phyloP scores from a whole-genome alignment of 768 basidiomycete species.

The Agaricus subrufescens region DNA sequence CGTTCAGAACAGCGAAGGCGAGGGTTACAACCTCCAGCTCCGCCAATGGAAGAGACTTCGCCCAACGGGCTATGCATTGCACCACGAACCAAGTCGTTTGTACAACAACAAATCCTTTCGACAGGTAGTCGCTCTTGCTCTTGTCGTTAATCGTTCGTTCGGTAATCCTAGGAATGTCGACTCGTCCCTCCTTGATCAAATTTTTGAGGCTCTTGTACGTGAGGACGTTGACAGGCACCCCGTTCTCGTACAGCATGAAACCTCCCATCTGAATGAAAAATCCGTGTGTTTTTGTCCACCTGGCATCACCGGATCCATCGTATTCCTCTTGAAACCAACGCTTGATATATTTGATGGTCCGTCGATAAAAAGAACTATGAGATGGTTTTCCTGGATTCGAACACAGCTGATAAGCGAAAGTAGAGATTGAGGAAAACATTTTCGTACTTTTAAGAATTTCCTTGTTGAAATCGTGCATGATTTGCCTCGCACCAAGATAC shows the following conservation, averaged over 20 bases:
- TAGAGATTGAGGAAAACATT: too few species aligned
- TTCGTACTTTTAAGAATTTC: not conserved
- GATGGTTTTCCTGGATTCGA: not conserved
- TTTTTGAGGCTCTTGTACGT: conserved; percentile 1
- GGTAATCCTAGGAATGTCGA: conserved; percentile 11
- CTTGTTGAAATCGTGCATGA: not conserved
- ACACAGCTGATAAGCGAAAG: not conserved
- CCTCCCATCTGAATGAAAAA: conserved; percentile 12
- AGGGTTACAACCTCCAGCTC: conserved; percentile 1
- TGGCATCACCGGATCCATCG: not conserved
- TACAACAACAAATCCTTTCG: conserved; percentile 17
- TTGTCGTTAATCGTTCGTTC: conserved; percentile 18
- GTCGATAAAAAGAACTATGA: not conserved
- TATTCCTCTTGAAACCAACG: not conserved
- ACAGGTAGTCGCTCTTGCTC: conserved; percentile 21
- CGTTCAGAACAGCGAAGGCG: not conserved
- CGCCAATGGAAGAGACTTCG: not conserved
- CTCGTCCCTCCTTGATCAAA: not conserved
- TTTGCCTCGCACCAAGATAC: conserved; percentile 3
- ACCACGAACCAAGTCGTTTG: conserved; percentile 20
- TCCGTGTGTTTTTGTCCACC: conserved; percentile 15
- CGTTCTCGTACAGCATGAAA: conserved; percentile 7
- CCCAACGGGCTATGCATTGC: not conserved
- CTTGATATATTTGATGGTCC: not conserved
- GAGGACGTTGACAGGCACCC: conserved; percentile 2